A percentile compares a stretch with the other conserved stretches of the same genome.
These are phyloP conservation scores for Fragilaria crotonensis DNA, from an alignment of 108 stramenopile species.

Conservation along the genomic window DNA sequence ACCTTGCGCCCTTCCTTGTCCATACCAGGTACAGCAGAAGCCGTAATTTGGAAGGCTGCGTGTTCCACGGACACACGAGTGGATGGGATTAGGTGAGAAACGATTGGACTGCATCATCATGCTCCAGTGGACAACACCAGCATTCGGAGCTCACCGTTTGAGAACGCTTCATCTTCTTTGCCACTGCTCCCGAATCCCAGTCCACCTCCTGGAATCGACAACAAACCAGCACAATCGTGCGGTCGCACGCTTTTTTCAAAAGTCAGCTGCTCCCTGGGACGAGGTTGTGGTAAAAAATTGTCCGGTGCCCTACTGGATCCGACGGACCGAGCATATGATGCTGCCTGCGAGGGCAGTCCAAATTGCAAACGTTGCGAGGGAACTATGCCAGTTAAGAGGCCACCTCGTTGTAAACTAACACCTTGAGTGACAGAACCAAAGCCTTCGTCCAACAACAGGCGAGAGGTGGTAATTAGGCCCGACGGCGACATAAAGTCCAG, in stretches of 20 bases:
- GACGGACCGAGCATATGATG: slow-evolving; percentile 46
- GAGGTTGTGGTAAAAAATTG: slow-evolving; percentile 55
- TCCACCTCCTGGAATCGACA: slow-evolving; percentile 65
- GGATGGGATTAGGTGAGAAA: too few relatives aligned
- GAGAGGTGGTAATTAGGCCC: slow-evolving; percentile 47
- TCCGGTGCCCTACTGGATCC: slow-evolving; percentile 24
- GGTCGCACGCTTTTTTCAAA: slow-evolving; percentile 30
- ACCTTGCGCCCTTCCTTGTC: slow-evolving; percentile 56
- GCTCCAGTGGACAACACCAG: too few relatives aligned
- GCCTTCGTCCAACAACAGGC: slow-evolving; percentile 48
- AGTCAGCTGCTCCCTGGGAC: slow-evolving; percentile 29
- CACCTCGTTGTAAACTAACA: slow-evolving; percentile 38
- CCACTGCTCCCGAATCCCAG: slow-evolving; percentile 66
- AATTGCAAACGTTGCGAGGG: slow-evolving; percentile 57
- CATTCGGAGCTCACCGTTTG: too few relatives aligned
- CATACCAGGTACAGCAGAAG: slow-evolving; percentile 40
- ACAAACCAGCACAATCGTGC: slow-evolving; percentile 53
- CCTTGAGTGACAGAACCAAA: slow-evolving; percentile 34
- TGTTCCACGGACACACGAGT: too few relatives aligned
- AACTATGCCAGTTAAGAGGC: slow-evolving; percentile 37
- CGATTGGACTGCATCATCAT: too few relatives aligned
- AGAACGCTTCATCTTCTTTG: slow-evolving; percentile 64
- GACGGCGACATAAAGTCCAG: slow-evolving; percentile 33
- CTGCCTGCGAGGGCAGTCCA: slow-evolving; percentile 61
- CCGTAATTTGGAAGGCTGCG: slow-evolving; percentile 67